Conservation (phyloP, 352 stramenopile genomes). For the Phytophthora idaei region DNA sequence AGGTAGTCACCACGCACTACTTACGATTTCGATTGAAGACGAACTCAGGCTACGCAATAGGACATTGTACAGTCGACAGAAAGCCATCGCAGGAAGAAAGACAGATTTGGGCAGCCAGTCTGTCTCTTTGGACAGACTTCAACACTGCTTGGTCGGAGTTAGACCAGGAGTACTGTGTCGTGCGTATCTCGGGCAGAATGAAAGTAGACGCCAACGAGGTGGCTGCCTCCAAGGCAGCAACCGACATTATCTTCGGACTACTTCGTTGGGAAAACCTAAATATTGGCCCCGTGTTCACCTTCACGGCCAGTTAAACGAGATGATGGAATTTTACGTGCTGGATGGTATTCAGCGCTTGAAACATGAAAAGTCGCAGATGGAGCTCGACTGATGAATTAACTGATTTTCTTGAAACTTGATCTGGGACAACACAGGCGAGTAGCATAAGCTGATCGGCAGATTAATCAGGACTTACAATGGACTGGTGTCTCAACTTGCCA, state of each 20-base stretch:
- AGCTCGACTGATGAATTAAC: slow-evolving; percentile 20
- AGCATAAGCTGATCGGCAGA: slow-evolving; percentile 7
- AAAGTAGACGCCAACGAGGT: slow-evolving; percentile 24
- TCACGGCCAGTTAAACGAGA: slow-evolving; percentile 27
- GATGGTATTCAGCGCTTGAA: slow-evolving; percentile 21
- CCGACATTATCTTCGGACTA: slow-evolving; percentile 58
- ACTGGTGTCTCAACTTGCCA: neutral
- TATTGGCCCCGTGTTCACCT: slow-evolving; percentile 49
- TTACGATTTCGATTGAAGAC: slow-evolving; percentile 55
- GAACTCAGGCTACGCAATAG: slow-evolving; percentile 33
- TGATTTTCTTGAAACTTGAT: slow-evolving; percentile 2
- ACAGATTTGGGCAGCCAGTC: slow-evolving; percentile 38
- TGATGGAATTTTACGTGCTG: neutral
- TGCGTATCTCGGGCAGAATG: slow-evolving; percentile 29
- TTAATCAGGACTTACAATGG: neutral
- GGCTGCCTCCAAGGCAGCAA: slow-evolving; percentile 33
- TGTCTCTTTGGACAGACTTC: slow-evolving; percentile 46
- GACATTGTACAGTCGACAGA: slow-evolving; percentile 25
- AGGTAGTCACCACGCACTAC: slow-evolving; percentile 40
- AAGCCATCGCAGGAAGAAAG: slow-evolving; percentile 9
- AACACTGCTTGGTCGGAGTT: slow-evolving; percentile 14
- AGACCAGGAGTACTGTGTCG: slow-evolving; percentile 30
- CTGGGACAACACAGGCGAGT: neutral
- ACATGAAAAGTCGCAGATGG: slow-evolving; percentile 6
- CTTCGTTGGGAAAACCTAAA: slow-evolving; percentile 61